Conservation (phyloP, 2,329 filamentous ascomycete species). For the Colletotrichum lupini region DNA sequence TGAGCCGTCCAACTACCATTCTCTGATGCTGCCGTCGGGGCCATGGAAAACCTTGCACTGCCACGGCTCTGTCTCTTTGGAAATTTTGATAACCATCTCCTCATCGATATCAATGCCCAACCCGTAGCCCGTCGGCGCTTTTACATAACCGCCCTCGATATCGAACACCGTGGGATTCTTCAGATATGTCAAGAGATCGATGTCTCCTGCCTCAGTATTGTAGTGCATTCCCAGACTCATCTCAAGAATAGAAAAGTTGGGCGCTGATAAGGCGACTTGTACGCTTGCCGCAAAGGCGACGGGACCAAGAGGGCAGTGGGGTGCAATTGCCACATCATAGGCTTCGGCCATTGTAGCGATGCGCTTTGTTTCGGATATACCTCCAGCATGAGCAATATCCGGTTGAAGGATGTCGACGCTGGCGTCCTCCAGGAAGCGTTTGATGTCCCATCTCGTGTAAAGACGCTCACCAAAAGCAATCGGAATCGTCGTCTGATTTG, state of each 20-base stretch:
- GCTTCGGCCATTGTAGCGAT: slow-evolving; percentile 74
- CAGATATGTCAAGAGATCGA: slow-evolving; percentile 69
- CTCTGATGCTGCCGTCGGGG: slow-evolving; percentile 66
- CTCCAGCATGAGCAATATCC: slow-evolving; percentile 72
- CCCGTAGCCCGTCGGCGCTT: slow-evolving; percentile 62
- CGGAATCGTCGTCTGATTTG: slow-evolving; percentile 64
- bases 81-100: slow-evolving; percentile 65
- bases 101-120: slow-evolving; percentile 74
- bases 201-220: slow-evolving; percentile 58
- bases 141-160: slow-evolving; percentile 67
- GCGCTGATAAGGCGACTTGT: slow-evolving; percentile 65
- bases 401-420: slow-evolving; percentile 75
- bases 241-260: slow-evolving; percentile 74
- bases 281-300: slow-evolving; percentile 74
- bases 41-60: slow-evolving; percentile 67
- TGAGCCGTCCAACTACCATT: slow-evolving; percentile 60
- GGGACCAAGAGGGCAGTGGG: slow-evolving; percentile 74
- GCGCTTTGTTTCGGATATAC: slow-evolving; percentile 71
- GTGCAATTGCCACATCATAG: slow-evolving; percentile 74
- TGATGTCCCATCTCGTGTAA: slow-evolving; percentile 74
- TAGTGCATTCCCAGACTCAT: slow-evolving; percentile 80
- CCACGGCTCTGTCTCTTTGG: slow-evolving; percentile 64
- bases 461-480: slow-evolving; percentile 75
- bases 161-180: slow-evolving; percentile 68
- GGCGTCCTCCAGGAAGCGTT: slow-evolving; percentile 69